These are phyloP conservation scores for Candida pseudoviswanathii DNA, from an alignment of 1,139 yeast genomes.

Conservation along the genomic window DNA sequence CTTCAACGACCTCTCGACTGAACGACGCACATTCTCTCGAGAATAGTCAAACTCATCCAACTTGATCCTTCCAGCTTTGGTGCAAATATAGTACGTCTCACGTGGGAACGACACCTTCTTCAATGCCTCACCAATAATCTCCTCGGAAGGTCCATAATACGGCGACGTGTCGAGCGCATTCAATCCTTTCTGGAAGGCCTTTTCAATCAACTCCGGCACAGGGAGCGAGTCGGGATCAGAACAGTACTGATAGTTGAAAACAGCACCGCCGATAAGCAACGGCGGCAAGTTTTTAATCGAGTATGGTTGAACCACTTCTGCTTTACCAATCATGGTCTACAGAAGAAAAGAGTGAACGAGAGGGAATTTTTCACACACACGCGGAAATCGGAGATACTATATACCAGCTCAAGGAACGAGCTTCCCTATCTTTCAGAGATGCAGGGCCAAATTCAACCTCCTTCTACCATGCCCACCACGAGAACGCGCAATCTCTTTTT, in stretches of 20 bases:
- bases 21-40: conserved; percentile 55
- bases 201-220: conserved; percentile 54
- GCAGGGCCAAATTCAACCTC: too few species aligned
- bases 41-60: conserved; percentile 77
- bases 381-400: too few species aligned
- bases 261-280: conserved; percentile 82
- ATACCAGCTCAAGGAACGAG: too few species aligned
- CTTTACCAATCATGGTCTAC: conserved; percentile 17
- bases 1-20: conserved; percentile 66
- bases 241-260: conserved; percentile 76
- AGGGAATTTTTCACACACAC: too few species aligned
- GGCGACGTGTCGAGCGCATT: conserved; percentile 89
- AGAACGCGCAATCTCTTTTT: too few species aligned
- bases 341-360: not conserved
- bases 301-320: conserved; percentile 22
- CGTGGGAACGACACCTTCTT: conserved; percentile 49
- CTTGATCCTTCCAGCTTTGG: conserved; percentile 82
- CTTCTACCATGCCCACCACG: too few species aligned
- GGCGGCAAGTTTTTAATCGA: conserved; percentile 50
- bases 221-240: conserved; percentile 64
- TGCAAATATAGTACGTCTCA: conserved; percentile 68
- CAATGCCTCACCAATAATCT: conserved; percentile 69
- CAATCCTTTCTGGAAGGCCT: conserved; percentile 69
- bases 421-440: too few species aligned
- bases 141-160: conserved; percentile 89